Base-by-base conservation (phyloP, 2,329 filamentous ascomycete genomes). In the Sordariomycetes sp. region DNA sequence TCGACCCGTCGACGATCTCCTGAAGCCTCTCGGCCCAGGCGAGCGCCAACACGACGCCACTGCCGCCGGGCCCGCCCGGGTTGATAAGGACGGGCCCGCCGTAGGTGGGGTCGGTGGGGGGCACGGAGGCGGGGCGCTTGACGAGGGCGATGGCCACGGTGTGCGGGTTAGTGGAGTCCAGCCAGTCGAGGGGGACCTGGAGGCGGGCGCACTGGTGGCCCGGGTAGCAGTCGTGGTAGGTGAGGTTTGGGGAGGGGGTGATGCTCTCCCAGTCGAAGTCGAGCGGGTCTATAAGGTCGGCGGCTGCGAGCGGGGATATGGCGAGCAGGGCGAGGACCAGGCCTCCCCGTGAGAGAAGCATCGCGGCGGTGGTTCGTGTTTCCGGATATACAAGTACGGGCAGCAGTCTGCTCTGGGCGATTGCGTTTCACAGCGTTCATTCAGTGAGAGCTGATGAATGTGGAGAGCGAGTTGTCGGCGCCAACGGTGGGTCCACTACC, bases 21-120 rank as follows among this genome's bases (percentile, higher is more conserved):
- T 70, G 74, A 12, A 76, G 59, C n/a, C 55, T 22, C 2, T 53
- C 59, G n/a, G 68, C 74, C 2, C 28, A 46, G 1, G 5, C 3
- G 8, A 69, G 62, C 6, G 71, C 35, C 14, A 69, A 61, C 0
- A 34, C 40, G 2, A 76, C 68, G 10, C 76, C 76, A 0, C 72
- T 73, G 22, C 66, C 71, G 32, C 75, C 73, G 0, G 76, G 76
- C 0, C 76, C 76, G 50, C 76, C 76, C 0, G 75, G 75, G 65
- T 77, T 77, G 53, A 65, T 63, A 61, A 78, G 67, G 50, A 78
- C 66, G 54, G 75, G 67, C 20, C 76, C 76, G 46, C 68, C 74
- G 57, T 73, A 77, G 40, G 66, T 60, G 3, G 71, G 66, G 58
- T 75, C 69, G n/a, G 64, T 46, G 24, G 71, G 66, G 10, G 68